These are phyloP conservation scores for Cladosporium sp. DNA, from an alignment of 2,329 filamentous ascomycete genomes.

Conservation along the genomic window DNA sequence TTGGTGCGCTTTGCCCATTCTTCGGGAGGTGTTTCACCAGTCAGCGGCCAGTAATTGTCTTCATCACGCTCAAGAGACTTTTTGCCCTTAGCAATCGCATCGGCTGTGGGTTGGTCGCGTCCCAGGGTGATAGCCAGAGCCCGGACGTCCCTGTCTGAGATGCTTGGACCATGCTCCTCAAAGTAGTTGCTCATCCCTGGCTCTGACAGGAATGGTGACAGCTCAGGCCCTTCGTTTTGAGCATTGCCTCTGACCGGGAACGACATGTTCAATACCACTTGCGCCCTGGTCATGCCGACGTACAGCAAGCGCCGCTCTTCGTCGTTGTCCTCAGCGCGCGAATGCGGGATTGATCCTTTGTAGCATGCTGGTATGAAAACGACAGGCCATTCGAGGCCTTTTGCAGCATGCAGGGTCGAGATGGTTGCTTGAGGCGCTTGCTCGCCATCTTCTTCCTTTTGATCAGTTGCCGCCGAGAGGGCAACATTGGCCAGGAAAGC, in stretches of 20 bases:
- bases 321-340: conserved; percentile 77
- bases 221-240: conserved; percentile 60
- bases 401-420: conserved; percentile 94
- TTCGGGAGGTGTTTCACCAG: conserved; percentile 51
- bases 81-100: conserved; percentile 55
- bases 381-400: conserved; percentile 93
- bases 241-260: conserved; percentile 68
- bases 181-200: conserved; percentile 55
- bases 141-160: conserved; percentile 63
- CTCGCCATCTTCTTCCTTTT: conserved; percentile 59
- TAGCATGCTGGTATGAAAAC: conserved; percentile 92
- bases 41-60: conserved; percentile 69
- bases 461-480: conserved; percentile 75
- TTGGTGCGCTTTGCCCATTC: conserved; percentile 43
- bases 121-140: conserved; percentile 72
- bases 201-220: conserved; percentile 72
- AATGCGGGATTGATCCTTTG: conserved; percentile 87
- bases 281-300: conserved; percentile 93
- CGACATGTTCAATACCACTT: conserved; percentile 83
- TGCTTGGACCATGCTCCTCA: conserved; percentile 67
- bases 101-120: conserved; percentile 60
- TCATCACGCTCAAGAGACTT: conserved; percentile 57
- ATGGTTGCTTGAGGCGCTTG: conserved; percentile 72
- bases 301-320: conserved; percentile 90
- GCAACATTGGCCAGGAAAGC: conserved; percentile 88